These are phyloP conservation scores for Aeminium ludgeri DNA, from an alignment of 495 filamentous ascomycete genomes.

Conservation along the genomic window DNA sequence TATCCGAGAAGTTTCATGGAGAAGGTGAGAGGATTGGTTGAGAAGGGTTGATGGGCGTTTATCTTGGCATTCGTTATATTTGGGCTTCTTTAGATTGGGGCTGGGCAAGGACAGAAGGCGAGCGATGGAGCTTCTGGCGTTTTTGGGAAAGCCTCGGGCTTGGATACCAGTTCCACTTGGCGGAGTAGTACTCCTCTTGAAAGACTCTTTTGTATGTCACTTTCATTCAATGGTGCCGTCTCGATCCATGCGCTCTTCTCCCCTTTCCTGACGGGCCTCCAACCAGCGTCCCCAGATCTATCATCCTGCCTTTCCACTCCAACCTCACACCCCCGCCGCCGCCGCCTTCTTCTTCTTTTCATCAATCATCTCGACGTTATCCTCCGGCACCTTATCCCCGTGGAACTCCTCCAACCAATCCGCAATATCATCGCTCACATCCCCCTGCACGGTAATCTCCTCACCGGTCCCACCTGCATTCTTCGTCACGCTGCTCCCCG, in stretches of 20 bases:
- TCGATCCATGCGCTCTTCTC: not conserved
- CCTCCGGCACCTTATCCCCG: conserved; percentile 66
- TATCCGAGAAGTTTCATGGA: conserved; percentile 56
- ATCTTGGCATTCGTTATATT: not conserved
- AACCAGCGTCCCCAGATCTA: not conserved
- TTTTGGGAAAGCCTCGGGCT: not conserved
- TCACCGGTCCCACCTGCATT: conserved; percentile 59
- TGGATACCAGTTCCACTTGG: not conserved
- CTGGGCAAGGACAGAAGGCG: not conserved
- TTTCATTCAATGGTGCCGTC: not conserved
- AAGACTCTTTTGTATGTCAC: not conserved
- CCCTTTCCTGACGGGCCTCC: not conserved
- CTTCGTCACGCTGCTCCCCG: conserved; percentile 83
- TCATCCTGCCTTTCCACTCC: too few species aligned
- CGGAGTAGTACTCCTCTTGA: not conserved
- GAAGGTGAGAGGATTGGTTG: conserved; percentile 45
- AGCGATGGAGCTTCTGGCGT: conserved; percentile 3
- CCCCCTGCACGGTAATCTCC: conserved; percentile 95
- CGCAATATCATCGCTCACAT: conserved; percentile 84
- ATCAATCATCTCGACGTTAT: conserved; percentile 85
- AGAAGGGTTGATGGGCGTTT: conserved; percentile 19
- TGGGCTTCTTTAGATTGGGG: not conserved
- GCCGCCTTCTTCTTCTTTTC: conserved; percentile 74
- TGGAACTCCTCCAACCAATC: conserved; percentile 82
- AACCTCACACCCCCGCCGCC: not conserved